These are phyloP conservation scores for Retiboletus flavoniger DNA, from an alignment of 1,284 basidiomycete species.

Conservation along the genomic window DNA sequence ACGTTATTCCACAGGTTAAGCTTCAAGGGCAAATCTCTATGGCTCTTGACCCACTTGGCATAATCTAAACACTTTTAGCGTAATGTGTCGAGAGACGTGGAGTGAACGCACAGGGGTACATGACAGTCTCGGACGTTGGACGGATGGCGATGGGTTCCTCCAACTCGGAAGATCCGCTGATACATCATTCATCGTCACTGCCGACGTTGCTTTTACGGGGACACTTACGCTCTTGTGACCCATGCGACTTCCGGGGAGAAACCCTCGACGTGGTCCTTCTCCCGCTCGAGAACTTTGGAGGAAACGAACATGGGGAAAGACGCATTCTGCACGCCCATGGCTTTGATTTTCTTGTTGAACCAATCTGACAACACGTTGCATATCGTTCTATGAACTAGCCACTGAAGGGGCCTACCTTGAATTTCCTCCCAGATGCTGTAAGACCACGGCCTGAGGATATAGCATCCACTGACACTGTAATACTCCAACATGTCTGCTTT, in stretches of 20 bases:
- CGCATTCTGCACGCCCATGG: conserved; percentile 93
- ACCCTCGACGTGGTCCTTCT: conserved; percentile 99
- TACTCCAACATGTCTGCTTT: conserved; percentile 99
- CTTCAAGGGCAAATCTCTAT: conserved; percentile 96
- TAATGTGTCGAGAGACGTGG: neutral
- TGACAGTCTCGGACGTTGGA: conserved; percentile 96
- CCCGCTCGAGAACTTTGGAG: conserved; percentile 86
- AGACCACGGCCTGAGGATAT: conserved; percentile 97
- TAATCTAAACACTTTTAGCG: conserved; percentile 54
- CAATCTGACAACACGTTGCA: conserved; percentile 55
- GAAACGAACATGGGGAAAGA: conserved; percentile 99
- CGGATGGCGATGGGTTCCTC: conserved; percentile 98
- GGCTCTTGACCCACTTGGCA: conserved; percentile 97
- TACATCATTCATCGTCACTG: neutral
- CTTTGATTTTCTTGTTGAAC: conserved; percentile 93
- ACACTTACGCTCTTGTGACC: conserved; percentile 91
- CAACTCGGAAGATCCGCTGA: conserved; percentile 86
- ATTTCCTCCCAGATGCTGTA: conserved; percentile 98
- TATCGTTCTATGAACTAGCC: conserved; percentile 13
- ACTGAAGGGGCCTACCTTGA: conserved; percentile 66
- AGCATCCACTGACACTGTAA: conserved; percentile 98
- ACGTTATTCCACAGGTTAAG: conserved; percentile 99
- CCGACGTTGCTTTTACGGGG: neutral
- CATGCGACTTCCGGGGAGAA: conserved; percentile 99
- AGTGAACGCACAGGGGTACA: conserved; percentile 83